Conservation (phyloP, 23 red algal species). For the Rhodosorus marinus region DNA sequence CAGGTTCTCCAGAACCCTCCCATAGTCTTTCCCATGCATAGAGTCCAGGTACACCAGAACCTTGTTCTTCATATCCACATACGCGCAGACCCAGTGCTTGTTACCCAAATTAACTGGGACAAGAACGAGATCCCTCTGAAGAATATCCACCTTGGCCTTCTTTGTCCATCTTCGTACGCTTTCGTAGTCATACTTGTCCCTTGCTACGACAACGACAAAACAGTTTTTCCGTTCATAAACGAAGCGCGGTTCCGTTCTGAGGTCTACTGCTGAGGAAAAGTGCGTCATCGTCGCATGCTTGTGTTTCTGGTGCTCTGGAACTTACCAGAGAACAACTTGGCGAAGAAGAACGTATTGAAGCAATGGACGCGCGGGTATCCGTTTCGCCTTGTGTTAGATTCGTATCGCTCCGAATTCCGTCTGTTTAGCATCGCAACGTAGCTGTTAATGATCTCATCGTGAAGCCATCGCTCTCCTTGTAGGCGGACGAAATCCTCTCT, state of each 20-base stretch:
- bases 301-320: too few relatives aligned
- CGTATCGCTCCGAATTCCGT: background rate
- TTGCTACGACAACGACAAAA: too few relatives aligned
- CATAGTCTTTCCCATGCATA: too few relatives aligned
- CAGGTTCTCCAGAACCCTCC: too few relatives aligned
- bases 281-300: too few relatives aligned
- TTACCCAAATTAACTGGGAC: slow-evolving; percentile 28
- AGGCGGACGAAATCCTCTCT: slow-evolving; percentile 18
- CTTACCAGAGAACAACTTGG: too few relatives aligned
- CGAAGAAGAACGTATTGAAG: slow-evolving; percentile 39
- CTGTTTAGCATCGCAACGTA: slow-evolving; percentile 29
- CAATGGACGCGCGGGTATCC: background rate
- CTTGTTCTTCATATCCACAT: background rate
- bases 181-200: slow-evolving; percentile 18
- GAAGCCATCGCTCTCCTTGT: slow-evolving; percentile 31
- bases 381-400: background rate
- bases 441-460: slow-evolving; percentile 38
- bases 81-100: slow-evolving; percentile 29
- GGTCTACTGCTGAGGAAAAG: too few relatives aligned
- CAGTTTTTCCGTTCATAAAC: too few relatives aligned
- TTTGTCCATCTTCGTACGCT: slow-evolving; percentile 27
- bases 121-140: slow-evolving; percentile 10
- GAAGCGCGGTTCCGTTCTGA: too few relatives aligned
- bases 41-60: slow-evolving; percentile 30
- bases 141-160: slow-evolving; percentile 9